phyloP scores from a whole-genome alignment of 2,329 filamentous ascomycete species.

The Dendrostoma leiphaemia region DNA sequence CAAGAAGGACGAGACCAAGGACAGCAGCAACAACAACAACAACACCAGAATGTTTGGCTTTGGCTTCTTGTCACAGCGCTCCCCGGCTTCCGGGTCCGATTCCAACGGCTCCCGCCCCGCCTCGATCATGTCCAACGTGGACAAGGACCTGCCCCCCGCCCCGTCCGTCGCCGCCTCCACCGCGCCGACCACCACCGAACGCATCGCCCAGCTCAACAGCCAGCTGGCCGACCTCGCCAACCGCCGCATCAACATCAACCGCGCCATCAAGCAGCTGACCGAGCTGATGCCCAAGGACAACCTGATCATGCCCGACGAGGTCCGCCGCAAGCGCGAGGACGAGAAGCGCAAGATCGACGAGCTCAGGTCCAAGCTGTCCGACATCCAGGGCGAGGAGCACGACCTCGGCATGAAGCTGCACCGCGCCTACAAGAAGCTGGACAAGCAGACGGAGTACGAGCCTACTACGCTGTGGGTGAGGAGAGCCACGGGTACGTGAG shows the following conservation, averaged over 20 bases:
- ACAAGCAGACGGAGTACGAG: conserved; percentile 64
- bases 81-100: background rate
- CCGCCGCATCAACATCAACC: conserved; percentile 68
- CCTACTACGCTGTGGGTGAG: conserved; percentile 75
- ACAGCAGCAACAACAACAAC: background rate
- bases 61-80: conserved; percentile 1
- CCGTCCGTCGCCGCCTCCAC: conserved; percentile 55
- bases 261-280: conserved; percentile 73
- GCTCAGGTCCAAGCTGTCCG: conserved; percentile 65
- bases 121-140: conserved; percentile 34
- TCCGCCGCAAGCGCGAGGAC: conserved; percentile 52
- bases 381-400: conserved; percentile 74
- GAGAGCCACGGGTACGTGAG: conserved; percentile 58
- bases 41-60: background rate
- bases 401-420: conserved; percentile 75
- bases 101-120: conserved; percentile 18
- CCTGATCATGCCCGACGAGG: conserved; percentile 64
- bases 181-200: conserved; percentile 52
- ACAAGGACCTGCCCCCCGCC: conserved; percentile 60
- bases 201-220: conserved; percentile 65
- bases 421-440: conserved; percentile 71
- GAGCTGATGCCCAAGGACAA: conserved; percentile 73
- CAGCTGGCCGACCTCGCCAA: conserved; percentile 64
- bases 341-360: conserved; percentile 66
- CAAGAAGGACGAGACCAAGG: background rate